phyloP scores from a whole-genome alignment of 352 stramenopile genomes.

The Globisporangium yorkense region DNA sequence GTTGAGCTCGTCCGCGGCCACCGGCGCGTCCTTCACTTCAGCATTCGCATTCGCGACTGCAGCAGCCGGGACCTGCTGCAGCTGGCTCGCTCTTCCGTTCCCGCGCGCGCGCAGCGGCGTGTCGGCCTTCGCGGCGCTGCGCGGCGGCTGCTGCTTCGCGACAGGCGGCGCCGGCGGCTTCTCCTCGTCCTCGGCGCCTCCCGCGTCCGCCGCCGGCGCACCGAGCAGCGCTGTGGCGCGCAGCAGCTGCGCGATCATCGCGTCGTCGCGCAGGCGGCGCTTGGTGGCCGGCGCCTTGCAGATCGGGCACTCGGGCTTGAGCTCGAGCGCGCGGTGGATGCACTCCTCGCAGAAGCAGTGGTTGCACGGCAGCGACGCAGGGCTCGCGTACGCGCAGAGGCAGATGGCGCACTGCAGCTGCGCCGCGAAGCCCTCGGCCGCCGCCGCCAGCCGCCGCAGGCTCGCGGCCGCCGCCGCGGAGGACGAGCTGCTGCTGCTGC shows the following conservation, averaged over 20 bases:
- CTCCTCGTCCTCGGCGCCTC: background rate
- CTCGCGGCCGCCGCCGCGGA: slow-evolving; percentile 12
- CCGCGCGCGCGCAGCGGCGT: background rate
- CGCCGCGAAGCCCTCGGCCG: slow-evolving; percentile 58
- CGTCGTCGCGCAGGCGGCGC: slow-evolving; percentile 64
- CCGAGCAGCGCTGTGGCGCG: slow-evolving; percentile 47
- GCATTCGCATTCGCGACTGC: background rate
- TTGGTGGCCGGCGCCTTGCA: slow-evolving; percentile 82
- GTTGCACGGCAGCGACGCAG: slow-evolving; percentile 78
- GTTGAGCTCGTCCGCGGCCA: slow-evolving; percentile 9
- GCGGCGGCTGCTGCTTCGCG: background rate
- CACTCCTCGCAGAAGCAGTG: slow-evolving; percentile 87
- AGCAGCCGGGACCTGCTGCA: slow-evolving; percentile 8
- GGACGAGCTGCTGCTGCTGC: background rate
- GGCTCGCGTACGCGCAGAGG: slow-evolving; percentile 60
- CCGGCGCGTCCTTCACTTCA: background rate
- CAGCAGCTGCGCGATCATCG: slow-evolving; percentile 70
- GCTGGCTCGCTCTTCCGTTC: background rate
- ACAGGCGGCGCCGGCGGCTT: background rate
- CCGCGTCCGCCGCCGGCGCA: slow-evolving; percentile 3
- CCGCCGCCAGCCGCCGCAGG: slow-evolving; percentile 46
- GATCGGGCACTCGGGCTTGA: slow-evolving; percentile 76
- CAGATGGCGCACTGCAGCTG: slow-evolving; percentile 85
- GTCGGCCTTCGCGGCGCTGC: background rate
- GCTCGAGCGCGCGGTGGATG: slow-evolving; percentile 76